Evolutionary conservation across 1,284 basidiomycete species (phyloP), one percentile per base, ranked within the genome.

Genomic region (Gomphus bonarii): DNA sequence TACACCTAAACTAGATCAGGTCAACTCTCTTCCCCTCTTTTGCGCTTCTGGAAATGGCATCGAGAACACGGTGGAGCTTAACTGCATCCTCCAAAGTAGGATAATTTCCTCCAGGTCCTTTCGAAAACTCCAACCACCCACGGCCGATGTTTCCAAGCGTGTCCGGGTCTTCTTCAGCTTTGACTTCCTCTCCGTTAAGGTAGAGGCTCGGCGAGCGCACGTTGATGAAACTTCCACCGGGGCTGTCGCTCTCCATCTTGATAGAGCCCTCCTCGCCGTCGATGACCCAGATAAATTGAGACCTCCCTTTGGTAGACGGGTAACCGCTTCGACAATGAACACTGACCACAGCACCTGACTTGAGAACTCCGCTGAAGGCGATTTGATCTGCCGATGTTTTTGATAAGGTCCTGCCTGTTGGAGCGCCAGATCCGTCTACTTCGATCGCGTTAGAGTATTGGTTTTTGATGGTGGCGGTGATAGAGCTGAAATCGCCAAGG

Each of bases 31-130:
- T 33, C 1, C 69, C 68, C 46, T 70, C 67, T 22, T 60, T 58
- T 20, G 63, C 62, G 60, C 72, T 72, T 49, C 59, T 60, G 28
- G 62, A 50, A 30, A 72, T 65, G 8, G 68, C 70, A 55, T 70
- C 66, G 25, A 73, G 36, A 10, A 70, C 49, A 38, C 58, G 60
- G 28, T 66, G 63, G n/a, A 65, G 50, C 57, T 59, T 63, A 10
- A 72, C 65, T 11, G 70, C 70, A 51, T 72, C 70, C 30, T 73
- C 71, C n/a, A 71, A 61, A 3, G 67, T 69, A 25, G 68, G 59
- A 61, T 66, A 68, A 1, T 55, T 55, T 1, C 62, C 65, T 14
- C 58, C 59, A n/a, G 62, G 59, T 2, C 64, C 65, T 38, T 64
- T 62, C 12, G 65, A 63, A 58, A 65, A 68, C 61, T 63, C 67